Percentiles rank a stretch among this genome's conserved stretches.
Evolutionary conservation across 352 stramenopile genomes (phyloP).

Genomic region (Phytophthora colocasiae): DNA sequence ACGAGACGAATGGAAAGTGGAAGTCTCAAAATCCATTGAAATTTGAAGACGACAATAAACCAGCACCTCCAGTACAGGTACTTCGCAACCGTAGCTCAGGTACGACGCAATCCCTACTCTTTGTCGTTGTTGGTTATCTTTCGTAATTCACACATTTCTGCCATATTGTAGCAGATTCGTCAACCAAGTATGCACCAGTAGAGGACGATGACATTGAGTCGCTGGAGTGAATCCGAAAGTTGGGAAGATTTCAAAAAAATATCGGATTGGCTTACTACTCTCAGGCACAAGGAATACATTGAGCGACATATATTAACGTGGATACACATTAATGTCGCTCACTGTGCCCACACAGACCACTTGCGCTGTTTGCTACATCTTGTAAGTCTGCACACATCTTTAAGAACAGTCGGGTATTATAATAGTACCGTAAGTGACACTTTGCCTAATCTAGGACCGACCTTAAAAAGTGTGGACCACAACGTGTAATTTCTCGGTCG

Average conservation of each 20-base stretch:
- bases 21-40: neutral
- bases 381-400: too few species aligned
- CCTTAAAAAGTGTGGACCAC: too few species aligned
- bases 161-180: slow-evolving; percentile 6
- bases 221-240: slow-evolving; percentile 16
- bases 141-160: neutral
- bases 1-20: slow-evolving; percentile 2
- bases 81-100: slow-evolving; percentile 27
- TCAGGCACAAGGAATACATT: too few species aligned
- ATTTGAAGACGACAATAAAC: slow-evolving; percentile 8
- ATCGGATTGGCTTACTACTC: too few species aligned
- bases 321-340: too few species aligned
- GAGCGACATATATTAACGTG: neutral
- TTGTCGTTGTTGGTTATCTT: neutral
- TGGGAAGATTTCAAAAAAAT: neutral
- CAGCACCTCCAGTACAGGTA: slow-evolving; percentile 21
- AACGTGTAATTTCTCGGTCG: too few species aligned
- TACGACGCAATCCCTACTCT: neutral
- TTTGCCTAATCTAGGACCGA: too few species aligned
- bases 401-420: too few species aligned
- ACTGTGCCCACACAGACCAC: too few species aligned
- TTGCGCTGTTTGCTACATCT: too few species aligned
- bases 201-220: slow-evolving; percentile 24
- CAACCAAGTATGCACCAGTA: slow-evolving; percentile 14
- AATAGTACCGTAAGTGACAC: too few species aligned